Base-by-base conservation (phyloP, 2,329 filamentous ascomycete genomes). In the Diaporthe ampelina region DNA sequence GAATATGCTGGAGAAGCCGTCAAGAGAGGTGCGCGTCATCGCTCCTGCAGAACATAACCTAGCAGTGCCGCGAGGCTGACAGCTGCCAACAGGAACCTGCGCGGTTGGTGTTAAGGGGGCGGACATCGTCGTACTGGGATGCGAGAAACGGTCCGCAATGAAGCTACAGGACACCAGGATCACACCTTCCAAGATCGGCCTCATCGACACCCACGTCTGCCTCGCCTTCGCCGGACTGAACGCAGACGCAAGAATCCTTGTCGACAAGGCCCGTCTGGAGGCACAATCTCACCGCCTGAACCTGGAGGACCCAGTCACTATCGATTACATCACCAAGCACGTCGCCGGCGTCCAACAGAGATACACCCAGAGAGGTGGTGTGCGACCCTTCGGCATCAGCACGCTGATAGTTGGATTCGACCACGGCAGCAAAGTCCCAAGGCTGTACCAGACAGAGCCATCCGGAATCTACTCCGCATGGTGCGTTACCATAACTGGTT, bases 321-420 rank as follows among this genome's bases (percentile, higher is more conserved):
- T 99, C 85, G 97, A 99, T 87, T 99, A 99, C 89, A 98, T 99
- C 83, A 98, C 97, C 81, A 98, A 99, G 88, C 98, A 98, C 82
- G 94, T 99, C 77, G 97, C 97, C 71, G 94, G 96, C 73, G 97
- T 99, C 79, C 97, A 99, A 89, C 97, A 99, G 89, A 92, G 95
- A 85, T 99, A 99, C 89, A 99, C 97, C 63, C 97, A 99, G 89
- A 97, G 95, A 81, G 97, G 97, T 87, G 97, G 97, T 90, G 97
- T 99, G 70, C 90, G 97, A 81, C 97, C 97, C n/a, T 99, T 99
- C 82, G 97, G 97, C 76, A 98, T 99, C 84, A 98, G 95, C 88
- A 98, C 96, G 54, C 88, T 99, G 83, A 95, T 99, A 79, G 96
- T 99, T 76, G 97, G 97, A n/a, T 99, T 99, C 82, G 97, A 99